phyloP scores from a whole-genome alignment of 169 alveolate species.

The Cytauxzoon felis region DNA sequence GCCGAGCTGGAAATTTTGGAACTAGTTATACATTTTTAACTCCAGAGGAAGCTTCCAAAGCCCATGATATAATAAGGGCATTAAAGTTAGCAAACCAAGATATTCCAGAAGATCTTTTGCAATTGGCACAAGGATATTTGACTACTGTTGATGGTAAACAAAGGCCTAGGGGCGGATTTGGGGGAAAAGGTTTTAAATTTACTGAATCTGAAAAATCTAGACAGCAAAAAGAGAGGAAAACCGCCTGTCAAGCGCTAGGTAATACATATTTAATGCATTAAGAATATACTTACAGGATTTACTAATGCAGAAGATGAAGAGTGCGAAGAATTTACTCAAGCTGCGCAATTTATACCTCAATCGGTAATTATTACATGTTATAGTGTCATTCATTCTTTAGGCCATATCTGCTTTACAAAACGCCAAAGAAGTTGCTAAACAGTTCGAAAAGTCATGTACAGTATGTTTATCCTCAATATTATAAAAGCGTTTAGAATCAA shows the following conservation, averaged over 20 bases:
- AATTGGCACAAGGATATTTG: slow-evolving; percentile 76
- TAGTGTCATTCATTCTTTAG: not conserved
- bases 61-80: slow-evolving; percentile 91
- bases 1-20: slow-evolving; percentile 98
- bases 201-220: slow-evolving; percentile 87
- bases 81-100: slow-evolving; percentile 65
- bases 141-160: slow-evolving; percentile 79
- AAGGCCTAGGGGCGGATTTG: slow-evolving; percentile 85
- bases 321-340: slow-evolving; percentile 20
- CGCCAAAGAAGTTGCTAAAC: slow-evolving; percentile 21
- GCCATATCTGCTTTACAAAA: slow-evolving; percentile 18
- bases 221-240: slow-evolving; percentile 80
- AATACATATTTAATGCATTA: slow-evolving; percentile 11
- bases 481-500: not conserved
- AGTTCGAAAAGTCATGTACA: slow-evolving; percentile 6
- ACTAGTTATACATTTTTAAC: slow-evolving; percentile 94
- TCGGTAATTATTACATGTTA: not conserved
- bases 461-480: not conserved
- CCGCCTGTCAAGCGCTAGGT: slow-evolving; percentile 81
- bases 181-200: slow-evolving; percentile 94
- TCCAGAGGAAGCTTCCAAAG: slow-evolving; percentile 89
- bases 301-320: slow-evolving; percentile 44
- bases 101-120: slow-evolving; percentile 62
- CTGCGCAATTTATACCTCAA: not conserved
- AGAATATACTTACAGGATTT: not conserved